A percentile compares a stretch with the other conserved stretches of the same genome.
Conservation (phyloP, 2,329 filamentous ascomycete genomes). For the Colletotrichum spinosum region DNA sequence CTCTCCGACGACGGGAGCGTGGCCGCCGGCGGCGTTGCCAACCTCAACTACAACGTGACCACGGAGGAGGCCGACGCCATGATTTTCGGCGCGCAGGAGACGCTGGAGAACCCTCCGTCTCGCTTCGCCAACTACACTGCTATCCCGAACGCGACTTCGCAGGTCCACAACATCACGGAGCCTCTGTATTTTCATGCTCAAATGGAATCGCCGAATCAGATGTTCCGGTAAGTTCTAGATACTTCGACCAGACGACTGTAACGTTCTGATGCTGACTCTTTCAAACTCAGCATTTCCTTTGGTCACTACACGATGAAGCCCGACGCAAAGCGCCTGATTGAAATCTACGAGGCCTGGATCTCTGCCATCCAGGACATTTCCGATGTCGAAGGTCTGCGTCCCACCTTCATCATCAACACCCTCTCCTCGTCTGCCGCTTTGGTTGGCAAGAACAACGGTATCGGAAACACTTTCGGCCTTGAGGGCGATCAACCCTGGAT, state of each 20-base stretch:
- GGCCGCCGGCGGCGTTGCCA: no score
- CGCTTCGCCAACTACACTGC: no score
- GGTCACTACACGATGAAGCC: conserved; percentile 51
- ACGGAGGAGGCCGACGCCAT: no score
- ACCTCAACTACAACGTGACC: no score
- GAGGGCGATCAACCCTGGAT: conserved; percentile 45
- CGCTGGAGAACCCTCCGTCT: no score
- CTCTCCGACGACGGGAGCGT: no score
- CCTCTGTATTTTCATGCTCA: no score
- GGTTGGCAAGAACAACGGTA: conserved; percentile 44
- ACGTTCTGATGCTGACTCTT: not conserved
- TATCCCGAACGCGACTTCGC: no score
- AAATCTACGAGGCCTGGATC: conserved; percentile 50
- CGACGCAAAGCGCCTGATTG: conserved; percentile 44
- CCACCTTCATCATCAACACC: conserved; percentile 51
- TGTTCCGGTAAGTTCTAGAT: no score
- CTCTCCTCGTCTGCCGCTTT: conserved; percentile 41
- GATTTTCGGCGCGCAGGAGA: no score
- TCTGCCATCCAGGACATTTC: conserved; percentile 44
- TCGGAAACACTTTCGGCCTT: conserved; percentile 53
- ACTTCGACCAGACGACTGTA: conserved; percentile 40
- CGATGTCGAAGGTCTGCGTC: conserved; percentile 50
- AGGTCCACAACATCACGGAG: no score
- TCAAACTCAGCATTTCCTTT: conserved; percentile 46
- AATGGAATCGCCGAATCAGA: no score